phyloP scores from a whole-genome alignment of 257 asterid genomes.

The Nicotiana otophora region DNA sequence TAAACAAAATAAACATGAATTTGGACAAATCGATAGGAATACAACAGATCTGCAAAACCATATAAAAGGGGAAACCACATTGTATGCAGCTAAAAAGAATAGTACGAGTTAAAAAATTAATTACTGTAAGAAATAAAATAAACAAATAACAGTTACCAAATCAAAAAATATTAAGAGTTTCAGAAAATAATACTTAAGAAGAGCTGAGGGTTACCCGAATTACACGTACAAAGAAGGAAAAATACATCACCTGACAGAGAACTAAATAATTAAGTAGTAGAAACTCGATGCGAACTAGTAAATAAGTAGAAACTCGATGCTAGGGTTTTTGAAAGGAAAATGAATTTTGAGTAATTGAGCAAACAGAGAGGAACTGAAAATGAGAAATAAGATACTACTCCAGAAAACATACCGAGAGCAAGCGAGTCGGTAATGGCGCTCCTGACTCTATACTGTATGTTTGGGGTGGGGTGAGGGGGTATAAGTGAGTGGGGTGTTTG shows the following conservation, averaged over 20 bases:
- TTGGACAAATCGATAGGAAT: too few species aligned
- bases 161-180: background rate
- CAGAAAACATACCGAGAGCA: background rate
- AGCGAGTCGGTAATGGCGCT: background rate
- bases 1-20: too few species aligned
- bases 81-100: too few species aligned
- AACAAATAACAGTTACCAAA: background rate
- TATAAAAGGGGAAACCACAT: too few species aligned
- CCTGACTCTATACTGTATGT: background rate
- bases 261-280: background rate
- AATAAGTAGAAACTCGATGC: background rate
- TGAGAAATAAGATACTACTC: background rate
- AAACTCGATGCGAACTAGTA: background rate
- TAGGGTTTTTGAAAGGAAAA: background rate
- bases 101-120: background rate
- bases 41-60: too few species aligned
- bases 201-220: background rate
- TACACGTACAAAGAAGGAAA: background rate
- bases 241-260: background rate
- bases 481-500: background rate
- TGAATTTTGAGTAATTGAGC: background rate
- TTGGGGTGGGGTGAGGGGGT: background rate
- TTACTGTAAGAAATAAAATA: background rate
- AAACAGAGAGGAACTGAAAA: background rate
- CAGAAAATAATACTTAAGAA: background rate